Conservation (phyloP, 2,329 filamentous ascomycete species). For the Emericellopsis atlantica region DNA sequence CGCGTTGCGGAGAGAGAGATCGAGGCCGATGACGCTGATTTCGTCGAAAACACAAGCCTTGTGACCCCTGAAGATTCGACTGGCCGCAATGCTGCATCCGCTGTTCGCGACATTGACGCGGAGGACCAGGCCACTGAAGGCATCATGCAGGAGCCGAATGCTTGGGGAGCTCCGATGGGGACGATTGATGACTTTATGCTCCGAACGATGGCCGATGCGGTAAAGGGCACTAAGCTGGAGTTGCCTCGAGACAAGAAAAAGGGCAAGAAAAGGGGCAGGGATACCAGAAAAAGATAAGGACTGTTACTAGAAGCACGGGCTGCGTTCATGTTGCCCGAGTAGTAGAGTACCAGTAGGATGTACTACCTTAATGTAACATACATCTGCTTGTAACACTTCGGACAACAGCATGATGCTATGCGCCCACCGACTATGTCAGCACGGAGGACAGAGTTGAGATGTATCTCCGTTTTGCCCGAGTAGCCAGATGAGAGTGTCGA, state of each 20-base stretch:
- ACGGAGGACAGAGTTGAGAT: too few relatives aligned
- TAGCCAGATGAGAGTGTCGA: too few relatives aligned
- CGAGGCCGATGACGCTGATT: constrained; percentile 74
- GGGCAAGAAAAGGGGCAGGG: constrained; percentile 46
- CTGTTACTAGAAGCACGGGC: not conserved
- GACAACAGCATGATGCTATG: too few relatives aligned
- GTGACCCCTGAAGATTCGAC: constrained; percentile 35
- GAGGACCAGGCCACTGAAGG: constrained; percentile 16
- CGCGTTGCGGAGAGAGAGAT: constrained; percentile 82
- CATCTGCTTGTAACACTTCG: too few relatives aligned
- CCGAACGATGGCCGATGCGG: constrained; percentile 48
- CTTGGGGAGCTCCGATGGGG: constrained; percentile 42
- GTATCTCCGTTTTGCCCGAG: too few relatives aligned
- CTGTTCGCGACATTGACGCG: constrained; percentile 12
- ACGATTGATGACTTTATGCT: constrained; percentile 70
- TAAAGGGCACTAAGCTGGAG: constrained; percentile 47
- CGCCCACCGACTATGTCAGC: too few relatives aligned
- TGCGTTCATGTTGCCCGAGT: too few relatives aligned
- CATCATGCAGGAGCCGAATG: constrained; percentile 29
- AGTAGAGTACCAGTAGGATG: too few relatives aligned
- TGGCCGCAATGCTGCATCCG: constrained; percentile 36
- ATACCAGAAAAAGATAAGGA: constrained; percentile 34
- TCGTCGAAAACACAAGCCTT: constrained; percentile 50
- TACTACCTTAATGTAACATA: too few relatives aligned
- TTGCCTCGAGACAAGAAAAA: constrained; percentile 54